Evolutionary conservation across 2,329 filamentous ascomycete genomes (phyloP).

Genomic region (Furcasterigmium furcatum): DNA sequence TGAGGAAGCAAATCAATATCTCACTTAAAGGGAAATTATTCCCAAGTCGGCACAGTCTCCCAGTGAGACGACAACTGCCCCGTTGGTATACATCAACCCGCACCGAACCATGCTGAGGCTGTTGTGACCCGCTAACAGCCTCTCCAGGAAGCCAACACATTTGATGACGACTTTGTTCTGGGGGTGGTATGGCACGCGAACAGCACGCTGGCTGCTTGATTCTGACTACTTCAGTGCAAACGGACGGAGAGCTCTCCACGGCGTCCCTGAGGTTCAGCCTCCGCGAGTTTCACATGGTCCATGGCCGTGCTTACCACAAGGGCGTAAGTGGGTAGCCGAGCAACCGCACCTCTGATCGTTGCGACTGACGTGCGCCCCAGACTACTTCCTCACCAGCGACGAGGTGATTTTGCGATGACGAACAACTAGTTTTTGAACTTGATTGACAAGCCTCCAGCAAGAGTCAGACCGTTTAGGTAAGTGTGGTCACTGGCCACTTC

Average conservation of each 20-base stretch:
- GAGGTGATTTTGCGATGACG: not conserved
- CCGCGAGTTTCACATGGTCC: constrained; percentile 14
- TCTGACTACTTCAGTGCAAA: not conserved
- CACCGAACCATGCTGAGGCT: constrained; percentile 34
- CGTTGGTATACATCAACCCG: not conserved
- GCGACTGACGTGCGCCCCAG: constrained; percentile 4
- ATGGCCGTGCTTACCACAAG: constrained; percentile 19
- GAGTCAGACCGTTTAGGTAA: not conserved
- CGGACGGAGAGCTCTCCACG: not conserved
- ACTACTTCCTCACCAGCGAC: not conserved
- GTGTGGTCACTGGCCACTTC: not conserved
- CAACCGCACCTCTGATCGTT: not conserved
- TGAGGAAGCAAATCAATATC: too few relatives aligned
- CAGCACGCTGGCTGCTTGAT: not conserved
- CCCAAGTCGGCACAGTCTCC: too few relatives aligned
- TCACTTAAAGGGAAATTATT: too few relatives aligned
- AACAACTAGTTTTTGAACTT: not conserved
- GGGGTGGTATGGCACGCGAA: not conserved
- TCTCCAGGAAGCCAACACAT: not conserved
- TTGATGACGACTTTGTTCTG: not conserved
- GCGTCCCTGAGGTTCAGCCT: constrained; percentile 9
- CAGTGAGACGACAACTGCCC: too few relatives aligned
- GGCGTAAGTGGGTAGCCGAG: constrained; percentile 10
- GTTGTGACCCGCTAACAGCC: not conserved
- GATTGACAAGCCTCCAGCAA: not conserved